Percentiles rank a stretch among this genome's conserved stretches.
Conservation (phyloP, 2,329 filamentous ascomycete genomes). For the Simplicillium aogashimaense region DNA sequence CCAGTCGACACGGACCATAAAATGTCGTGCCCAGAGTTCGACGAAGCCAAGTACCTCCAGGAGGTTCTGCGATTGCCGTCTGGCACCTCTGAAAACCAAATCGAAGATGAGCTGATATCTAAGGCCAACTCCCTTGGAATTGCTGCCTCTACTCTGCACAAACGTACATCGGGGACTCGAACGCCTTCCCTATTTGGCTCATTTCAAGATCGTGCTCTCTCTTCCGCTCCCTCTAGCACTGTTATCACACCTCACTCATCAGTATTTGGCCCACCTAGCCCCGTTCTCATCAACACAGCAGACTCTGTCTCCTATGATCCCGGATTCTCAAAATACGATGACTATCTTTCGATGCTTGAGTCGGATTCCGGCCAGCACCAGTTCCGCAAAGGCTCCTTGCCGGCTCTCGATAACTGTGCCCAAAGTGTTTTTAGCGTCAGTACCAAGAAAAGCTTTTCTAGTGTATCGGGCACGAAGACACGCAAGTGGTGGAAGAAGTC, state of each 20-base stretch:
- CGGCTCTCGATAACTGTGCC: conserved; percentile 18
- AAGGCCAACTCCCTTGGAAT: conserved; percentile 26
- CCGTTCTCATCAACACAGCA: conserved; percentile 5
- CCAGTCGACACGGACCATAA: no score
- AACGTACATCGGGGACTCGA: conserved; percentile 27
- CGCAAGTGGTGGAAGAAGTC: conserved; percentile 32
- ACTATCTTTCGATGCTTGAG: conserved; percentile 35
- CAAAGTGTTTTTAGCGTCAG: conserved; percentile 33
- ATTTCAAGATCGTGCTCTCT: conserved; percentile 32
- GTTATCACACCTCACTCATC: conserved; percentile 33
- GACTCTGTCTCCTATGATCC: conserved; percentile 16
- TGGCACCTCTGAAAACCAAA: conserved; percentile 24
- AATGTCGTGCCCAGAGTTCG: conserved; percentile 21
- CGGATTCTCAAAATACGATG: conserved; percentile 42
- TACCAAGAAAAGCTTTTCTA: conserved; percentile 33
- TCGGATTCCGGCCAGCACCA: conserved; percentile 32
- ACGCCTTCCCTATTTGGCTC: conserved; percentile 30
- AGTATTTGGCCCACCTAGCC: conserved; percentile 17
- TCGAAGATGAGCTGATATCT: conserved; percentile 25
- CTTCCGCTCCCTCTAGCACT: conserved; percentile 31
- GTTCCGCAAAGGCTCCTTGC: conserved; percentile 21
- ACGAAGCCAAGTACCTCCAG: conserved; percentile 26
- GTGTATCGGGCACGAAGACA: conserved; percentile 31
- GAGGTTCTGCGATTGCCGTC: conserved; percentile 26
- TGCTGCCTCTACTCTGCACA: conserved; percentile 17